These are phyloP conservation scores for Vanrija sp. DNA, from an alignment of 1,284 basidiomycete species.

Conservation along the genomic window DNA sequence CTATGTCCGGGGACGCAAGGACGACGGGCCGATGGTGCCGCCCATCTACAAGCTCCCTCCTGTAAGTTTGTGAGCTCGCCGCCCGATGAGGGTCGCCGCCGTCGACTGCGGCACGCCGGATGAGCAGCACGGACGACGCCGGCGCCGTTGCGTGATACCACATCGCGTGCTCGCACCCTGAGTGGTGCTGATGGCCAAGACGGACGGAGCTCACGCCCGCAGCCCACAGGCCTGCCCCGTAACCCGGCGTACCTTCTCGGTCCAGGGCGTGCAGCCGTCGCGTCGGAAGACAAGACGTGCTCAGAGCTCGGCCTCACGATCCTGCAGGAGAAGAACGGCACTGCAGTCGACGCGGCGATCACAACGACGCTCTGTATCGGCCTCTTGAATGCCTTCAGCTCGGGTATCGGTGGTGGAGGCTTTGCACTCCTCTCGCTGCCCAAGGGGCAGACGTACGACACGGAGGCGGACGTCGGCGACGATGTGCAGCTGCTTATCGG, in stretches of 20 bases:
- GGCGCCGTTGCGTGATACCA: background rate
- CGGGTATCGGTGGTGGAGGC: slow-evolving; percentile 81
- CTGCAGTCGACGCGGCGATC: slow-evolving; percentile 84
- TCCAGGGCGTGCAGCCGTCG: slow-evolving; percentile 75
- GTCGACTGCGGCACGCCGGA: background rate
- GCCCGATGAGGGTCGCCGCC: background rate
- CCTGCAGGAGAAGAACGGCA: slow-evolving; percentile 71
- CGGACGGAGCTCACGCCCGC: background rate
- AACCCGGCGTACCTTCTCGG: slow-evolving; percentile 72
- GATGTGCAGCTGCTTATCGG: background rate
- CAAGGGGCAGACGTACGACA: slow-evolving; percentile 3
- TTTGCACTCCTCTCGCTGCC: slow-evolving; percentile 86
- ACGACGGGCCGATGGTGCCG: slow-evolving; percentile 17
- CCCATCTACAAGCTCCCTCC: slow-evolving; percentile 15
- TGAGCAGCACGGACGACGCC: background rate
- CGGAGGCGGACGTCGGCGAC: background rate
- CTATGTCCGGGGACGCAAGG: background rate
- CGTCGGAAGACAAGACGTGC: slow-evolving; percentile 77
- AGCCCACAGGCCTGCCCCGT: slow-evolving; percentile 48
- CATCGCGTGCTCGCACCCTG: background rate
- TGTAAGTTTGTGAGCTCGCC: slow-evolving; percentile 1
- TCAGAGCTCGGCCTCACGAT: slow-evolving; percentile 74
- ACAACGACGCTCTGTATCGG: slow-evolving; percentile 77
- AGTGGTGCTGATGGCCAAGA: background rate
- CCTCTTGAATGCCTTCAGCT: slow-evolving; percentile 83